These are phyloP conservation scores for Yamadazyma songkhlaensis DNA, from an alignment of 1,139 yeast genomes.

Conservation along the genomic window DNA sequence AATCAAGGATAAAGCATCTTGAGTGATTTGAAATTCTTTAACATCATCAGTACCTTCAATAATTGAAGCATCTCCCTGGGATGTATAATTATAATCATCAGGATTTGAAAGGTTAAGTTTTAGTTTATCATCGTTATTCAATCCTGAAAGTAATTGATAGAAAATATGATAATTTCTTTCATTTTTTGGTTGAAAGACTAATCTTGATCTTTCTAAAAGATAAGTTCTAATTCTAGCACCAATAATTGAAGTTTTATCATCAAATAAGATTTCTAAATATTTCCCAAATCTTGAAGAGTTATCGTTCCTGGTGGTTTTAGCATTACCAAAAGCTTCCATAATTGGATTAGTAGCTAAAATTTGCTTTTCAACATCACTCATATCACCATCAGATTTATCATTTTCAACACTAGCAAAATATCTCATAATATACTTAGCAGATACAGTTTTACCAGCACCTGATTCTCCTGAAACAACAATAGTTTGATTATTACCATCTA, in stretches of 20 bases:
- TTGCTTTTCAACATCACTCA: constrained; percentile 91
- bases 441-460: constrained; percentile 98
- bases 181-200: constrained; percentile 84
- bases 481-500: constrained; percentile 83
- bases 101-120: constrained; percentile 61
- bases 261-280: constrained; percentile 86
- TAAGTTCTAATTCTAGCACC: constrained; percentile 96
- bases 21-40: constrained; percentile 70
- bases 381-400: constrained; percentile 56
- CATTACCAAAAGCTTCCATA: constrained; percentile 98
- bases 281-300: constrained; percentile 97
- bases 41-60: constrained; percentile 83
- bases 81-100: constrained; percentile 74
- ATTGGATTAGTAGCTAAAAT: constrained; percentile 97
- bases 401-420: constrained; percentile 95
- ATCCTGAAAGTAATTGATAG: constrained; percentile 85
- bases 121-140: constrained; percentile 56
- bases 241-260: constrained; percentile 68
- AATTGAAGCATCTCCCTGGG: constrained; percentile 80
- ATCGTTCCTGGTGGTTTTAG: constrained; percentile 95
- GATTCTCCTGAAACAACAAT: constrained; percentile 97
- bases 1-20: constrained; percentile 72
- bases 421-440: constrained; percentile 97
- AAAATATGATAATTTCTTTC: constrained; percentile 96
- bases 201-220: constrained; percentile 86